Evolutionary conservation across 768 basidiomycete species (phyloP).

Genomic region (Baorangia bicolor): DNA sequence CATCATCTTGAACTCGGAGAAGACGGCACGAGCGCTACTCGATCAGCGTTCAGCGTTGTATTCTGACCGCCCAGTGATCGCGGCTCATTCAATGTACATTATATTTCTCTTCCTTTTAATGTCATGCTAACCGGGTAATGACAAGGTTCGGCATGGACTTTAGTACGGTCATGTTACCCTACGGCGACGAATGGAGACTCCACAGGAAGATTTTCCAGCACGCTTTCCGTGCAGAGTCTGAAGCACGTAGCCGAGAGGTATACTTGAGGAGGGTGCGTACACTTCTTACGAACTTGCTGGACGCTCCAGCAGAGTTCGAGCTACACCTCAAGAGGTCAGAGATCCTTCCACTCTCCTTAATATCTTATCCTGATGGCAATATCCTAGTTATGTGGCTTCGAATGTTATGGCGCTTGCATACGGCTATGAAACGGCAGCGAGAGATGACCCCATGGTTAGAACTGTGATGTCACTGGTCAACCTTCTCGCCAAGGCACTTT

Average conservation of each 20-base stretch:
- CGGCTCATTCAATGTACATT: constrained; percentile 14
- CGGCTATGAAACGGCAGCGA: constrained; percentile 20
- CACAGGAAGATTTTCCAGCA: constrained; percentile 33
- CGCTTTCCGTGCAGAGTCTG: constrained; percentile 24
- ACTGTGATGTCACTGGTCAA: constrained; percentile 17
- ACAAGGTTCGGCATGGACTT: constrained; percentile 30
- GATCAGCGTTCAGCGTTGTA: constrained; percentile 30
- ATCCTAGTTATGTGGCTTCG: constrained; percentile 24
- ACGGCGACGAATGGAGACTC: constrained; percentile 30
- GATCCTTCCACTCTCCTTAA: not conserved
- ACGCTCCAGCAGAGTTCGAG: constrained; percentile 25
- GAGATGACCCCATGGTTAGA: constrained; percentile 23
- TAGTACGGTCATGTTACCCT: constrained; percentile 28
- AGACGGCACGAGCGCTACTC: constrained; percentile 22
- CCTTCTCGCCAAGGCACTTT: constrained; percentile 21
- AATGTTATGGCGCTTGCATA: constrained; percentile 27
- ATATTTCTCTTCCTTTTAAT: not conserved
- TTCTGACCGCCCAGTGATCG: constrained; percentile 26
- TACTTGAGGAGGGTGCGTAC: constrained; percentile 19
- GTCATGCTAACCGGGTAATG: not conserved
- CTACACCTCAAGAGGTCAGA: constrained; percentile 22
- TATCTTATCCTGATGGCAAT: not conserved
- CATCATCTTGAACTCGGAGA: constrained; percentile 30
- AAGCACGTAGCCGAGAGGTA: constrained; percentile 15
- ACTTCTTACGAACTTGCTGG: constrained; percentile 24